Conservation (phyloP, 2,329 filamentous ascomycete species). For the Hymenoscyphus fructigenus region DNA sequence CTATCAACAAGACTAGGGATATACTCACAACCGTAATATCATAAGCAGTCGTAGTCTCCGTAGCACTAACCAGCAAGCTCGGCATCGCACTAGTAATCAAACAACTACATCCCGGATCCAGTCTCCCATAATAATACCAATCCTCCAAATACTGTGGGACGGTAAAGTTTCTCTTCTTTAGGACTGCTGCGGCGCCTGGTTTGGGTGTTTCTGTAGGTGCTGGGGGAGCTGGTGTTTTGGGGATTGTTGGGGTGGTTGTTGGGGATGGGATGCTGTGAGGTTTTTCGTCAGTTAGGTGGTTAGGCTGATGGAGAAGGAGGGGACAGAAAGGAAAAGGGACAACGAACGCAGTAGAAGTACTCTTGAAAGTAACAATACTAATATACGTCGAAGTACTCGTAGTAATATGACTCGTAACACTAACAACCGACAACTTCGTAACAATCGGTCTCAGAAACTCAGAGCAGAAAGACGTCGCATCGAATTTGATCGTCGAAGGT, state of each 20-base stretch:
- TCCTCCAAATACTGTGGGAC: conserved; percentile 17
- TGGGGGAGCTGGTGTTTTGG: conserved; percentile 2
- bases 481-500: conserved; percentile 11
- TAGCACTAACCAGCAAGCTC: conserved; percentile 9
- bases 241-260: neutral
- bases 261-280: neutral
- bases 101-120: conserved; percentile 19
- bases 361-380: conserved; percentile 11
- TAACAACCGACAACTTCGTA: conserved; percentile 14
- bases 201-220: conserved; percentile 2
- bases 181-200: neutral
- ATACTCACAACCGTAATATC: conserved; percentile 11
- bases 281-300: neutral
- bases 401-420: conserved; percentile 13
- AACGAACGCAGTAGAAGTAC: conserved; percentile 7
- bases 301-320: neutral
- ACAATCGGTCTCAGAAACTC: conserved; percentile 17
- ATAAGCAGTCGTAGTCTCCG: conserved; percentile 16
- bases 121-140: conserved; percentile 20
- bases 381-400: conserved; percentile 13
- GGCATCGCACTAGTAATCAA: conserved; percentile 18
- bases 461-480: conserved; percentile 20
- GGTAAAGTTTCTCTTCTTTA: conserved; percentile 14
- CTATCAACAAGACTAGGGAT: neutral
- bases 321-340: neutral